Evolutionary conservation across 208 protist genomes (phyloP).

Genomic region (Tritrichomonas foetus): DNA sequence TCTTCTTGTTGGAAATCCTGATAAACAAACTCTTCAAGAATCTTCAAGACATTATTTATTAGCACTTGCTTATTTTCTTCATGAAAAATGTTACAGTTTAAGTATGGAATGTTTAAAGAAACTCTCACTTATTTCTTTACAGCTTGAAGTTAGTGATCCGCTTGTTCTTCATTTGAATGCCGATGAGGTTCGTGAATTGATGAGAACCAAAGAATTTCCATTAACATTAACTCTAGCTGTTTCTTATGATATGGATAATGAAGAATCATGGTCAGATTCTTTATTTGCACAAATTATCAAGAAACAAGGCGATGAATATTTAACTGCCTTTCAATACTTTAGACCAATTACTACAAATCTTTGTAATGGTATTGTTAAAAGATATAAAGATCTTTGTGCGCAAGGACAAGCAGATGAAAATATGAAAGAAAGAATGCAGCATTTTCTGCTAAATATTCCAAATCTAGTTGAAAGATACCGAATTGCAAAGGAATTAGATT

Average conservation of each 20-base stretch:
- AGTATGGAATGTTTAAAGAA: slow-evolving; percentile 20
- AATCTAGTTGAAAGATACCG: slow-evolving; percentile 26
- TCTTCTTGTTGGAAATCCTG: not conserved
- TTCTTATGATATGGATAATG: slow-evolving; percentile 5
- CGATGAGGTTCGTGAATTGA: not conserved
- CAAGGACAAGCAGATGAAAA: not conserved
- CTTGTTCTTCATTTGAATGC: not conserved
- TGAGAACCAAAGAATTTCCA: not conserved
- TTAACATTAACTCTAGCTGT: not conserved
- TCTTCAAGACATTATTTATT: not conserved
- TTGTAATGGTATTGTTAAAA: not conserved
- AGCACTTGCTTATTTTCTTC: not conserved
- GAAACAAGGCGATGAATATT: not conserved
- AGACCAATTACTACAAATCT: not conserved
- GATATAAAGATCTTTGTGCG: no score
- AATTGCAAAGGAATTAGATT: not conserved
- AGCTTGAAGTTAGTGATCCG: not conserved
- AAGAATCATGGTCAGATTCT: not conserved
- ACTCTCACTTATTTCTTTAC: not conserved
- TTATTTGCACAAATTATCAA: not conserved
- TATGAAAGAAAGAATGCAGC: not conserved
- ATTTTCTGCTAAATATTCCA: slow-evolving; percentile 9
- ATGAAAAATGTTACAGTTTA: slow-evolving; percentile 6
- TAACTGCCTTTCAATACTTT: not conserved
- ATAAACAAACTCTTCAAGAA: not conserved